phyloP scores from a whole-genome alignment of 1,284 basidiomycete species.

The Phellopilus nigrolimitatus region DNA sequence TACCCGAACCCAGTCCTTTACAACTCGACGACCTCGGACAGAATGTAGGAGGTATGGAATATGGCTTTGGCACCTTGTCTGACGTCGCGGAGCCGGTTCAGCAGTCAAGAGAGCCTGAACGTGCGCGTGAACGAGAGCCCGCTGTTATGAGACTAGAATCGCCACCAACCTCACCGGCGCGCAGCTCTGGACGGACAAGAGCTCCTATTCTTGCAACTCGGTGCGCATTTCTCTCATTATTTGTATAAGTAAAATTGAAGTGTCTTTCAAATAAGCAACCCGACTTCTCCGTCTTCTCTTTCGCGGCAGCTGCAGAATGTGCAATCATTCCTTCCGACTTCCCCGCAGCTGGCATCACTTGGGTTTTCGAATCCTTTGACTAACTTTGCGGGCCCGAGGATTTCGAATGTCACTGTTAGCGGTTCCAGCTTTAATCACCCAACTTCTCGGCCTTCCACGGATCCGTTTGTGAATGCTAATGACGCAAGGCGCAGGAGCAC shows the following conservation, averaged over 20 bases:
- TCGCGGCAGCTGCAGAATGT: slow-evolving; percentile 20
- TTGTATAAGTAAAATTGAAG: not conserved
- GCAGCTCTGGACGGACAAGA: slow-evolving; percentile 11
- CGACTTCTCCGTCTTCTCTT: slow-evolving; percentile 16
- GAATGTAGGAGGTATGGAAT: not conserved
- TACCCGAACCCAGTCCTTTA: not conserved
- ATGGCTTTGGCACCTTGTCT: not conserved
- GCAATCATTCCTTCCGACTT: slow-evolving; percentile 17
- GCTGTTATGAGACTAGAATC: slow-evolving; percentile 7
- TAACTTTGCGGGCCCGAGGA: slow-evolving; percentile 18
- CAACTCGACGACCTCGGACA: not conserved
- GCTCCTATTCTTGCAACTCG: slow-evolving; percentile 18
- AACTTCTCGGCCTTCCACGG: not conserved
- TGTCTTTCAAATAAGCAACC: slow-evolving; percentile 2
- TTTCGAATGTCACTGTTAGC: slow-evolving; percentile 20
- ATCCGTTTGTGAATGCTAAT: slow-evolving; percentile 16
- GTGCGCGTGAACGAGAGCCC: not conserved
- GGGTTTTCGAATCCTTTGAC: slow-evolving; percentile 16
- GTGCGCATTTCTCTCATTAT: not conserved
- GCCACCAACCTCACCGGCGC: slow-evolving; percentile 10
- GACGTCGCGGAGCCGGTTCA: slow-evolving; percentile 4
- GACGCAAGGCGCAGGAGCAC: slow-evolving; percentile 20
- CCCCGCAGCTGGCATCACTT: slow-evolving; percentile 13
- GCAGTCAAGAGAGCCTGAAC: not conserved
- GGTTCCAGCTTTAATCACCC: slow-evolving; percentile 18